These are phyloP conservation scores for Suzukiozyma palmioleophila DNA, from an alignment of 1,139 yeast genomes.

Conservation along the genomic window DNA sequence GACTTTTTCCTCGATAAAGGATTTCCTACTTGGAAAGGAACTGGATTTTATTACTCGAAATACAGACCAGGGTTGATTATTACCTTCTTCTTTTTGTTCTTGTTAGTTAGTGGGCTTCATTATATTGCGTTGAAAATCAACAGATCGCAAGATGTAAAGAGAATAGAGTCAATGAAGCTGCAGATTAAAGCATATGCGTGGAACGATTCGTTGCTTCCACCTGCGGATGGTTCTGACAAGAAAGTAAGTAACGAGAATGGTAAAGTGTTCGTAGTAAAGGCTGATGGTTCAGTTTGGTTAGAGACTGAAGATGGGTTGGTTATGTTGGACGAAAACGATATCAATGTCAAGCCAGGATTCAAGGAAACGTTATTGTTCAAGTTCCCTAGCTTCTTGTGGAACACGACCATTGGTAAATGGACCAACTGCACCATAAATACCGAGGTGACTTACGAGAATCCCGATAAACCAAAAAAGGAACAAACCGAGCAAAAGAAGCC, in stretches of 20 bases:
- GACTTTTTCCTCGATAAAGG: conserved; percentile 84
- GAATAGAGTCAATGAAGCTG: conserved; percentile 49
- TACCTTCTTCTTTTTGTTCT: conserved; percentile 46
- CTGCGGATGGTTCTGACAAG: conserved; percentile 43
- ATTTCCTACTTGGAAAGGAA: conserved; percentile 74
- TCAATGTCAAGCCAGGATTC: conserved; percentile 38
- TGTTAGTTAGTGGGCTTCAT: conserved; percentile 56
- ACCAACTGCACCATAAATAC: conserved; percentile 24
- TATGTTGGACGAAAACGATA: conserved; percentile 35
- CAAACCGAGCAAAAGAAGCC: conserved; percentile 13
- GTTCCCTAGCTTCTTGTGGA: conserved; percentile 44
- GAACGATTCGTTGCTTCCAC: conserved; percentile 49
- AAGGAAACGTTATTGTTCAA: conserved; percentile 53
- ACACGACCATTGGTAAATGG: conserved; percentile 37
- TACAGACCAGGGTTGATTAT: conserved; percentile 59
- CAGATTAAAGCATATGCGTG: conserved; percentile 58
- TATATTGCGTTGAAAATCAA: conserved; percentile 52
- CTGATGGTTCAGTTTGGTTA: conserved; percentile 66
- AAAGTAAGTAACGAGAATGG: conserved; percentile 41
- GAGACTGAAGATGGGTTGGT: conserved; percentile 35
- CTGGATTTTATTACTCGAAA: conserved; percentile 47
- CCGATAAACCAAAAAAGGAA: conserved; percentile 6
- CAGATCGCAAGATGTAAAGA: conserved; percentile 55
- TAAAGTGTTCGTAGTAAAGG: conserved; percentile 58
- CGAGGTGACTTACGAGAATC: conserved; percentile 14